Evolutionary conservation across 1,284 basidiomycete genomes (phyloP).

Genomic region (Boletus mariae): DNA sequence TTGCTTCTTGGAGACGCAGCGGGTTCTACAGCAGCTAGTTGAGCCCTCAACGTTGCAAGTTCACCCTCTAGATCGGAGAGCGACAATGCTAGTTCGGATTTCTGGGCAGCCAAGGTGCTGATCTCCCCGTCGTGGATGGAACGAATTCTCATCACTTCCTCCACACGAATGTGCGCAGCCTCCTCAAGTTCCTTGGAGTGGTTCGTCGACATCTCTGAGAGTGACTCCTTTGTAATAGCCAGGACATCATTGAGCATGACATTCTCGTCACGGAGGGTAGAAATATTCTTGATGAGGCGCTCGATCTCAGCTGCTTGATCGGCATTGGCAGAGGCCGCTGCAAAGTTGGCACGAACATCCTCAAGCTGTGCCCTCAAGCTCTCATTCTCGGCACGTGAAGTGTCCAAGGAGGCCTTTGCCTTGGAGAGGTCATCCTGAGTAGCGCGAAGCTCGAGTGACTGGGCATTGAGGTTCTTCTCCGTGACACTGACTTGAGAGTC

Average conservation of each 20-base stretch:
- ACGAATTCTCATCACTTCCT: constrained; percentile 63
- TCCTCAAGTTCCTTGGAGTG: constrained; percentile 71
- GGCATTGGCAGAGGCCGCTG: constrained; percentile 39
- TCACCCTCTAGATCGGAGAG: constrained; percentile 75
- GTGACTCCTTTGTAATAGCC: constrained; percentile 63
- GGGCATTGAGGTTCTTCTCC: constrained; percentile 61
- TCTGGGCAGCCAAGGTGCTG: constrained; percentile 48
- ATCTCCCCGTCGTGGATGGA: constrained; percentile 58
- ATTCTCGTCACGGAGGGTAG: constrained; percentile 40
- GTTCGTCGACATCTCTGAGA: constrained; percentile 63
- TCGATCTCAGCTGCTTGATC: constrained; percentile 53
- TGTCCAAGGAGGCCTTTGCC: constrained; percentile 56
- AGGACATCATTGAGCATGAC: constrained; percentile 58
- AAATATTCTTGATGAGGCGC: constrained; percentile 55
- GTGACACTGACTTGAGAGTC: constrained; percentile 54
- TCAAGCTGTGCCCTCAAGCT: constrained; percentile 60
- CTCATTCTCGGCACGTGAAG: constrained; percentile 52
- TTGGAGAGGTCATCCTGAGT: constrained; percentile 78
- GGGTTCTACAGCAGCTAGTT: constrained; percentile 46
- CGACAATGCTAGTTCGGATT: constrained; percentile 54
- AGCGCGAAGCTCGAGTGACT: constrained; percentile 71
- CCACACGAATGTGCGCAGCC: constrained; percentile 60
- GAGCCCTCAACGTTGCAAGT: constrained; percentile 58
- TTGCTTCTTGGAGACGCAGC: constrained; percentile 52
- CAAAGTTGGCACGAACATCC: constrained; percentile 45